These are phyloP conservation scores for Pseudoscleropodium purum DNA, from an alignment of 225 moss, liverwort and hornwort genomes.

Conservation along the genomic window DNA sequence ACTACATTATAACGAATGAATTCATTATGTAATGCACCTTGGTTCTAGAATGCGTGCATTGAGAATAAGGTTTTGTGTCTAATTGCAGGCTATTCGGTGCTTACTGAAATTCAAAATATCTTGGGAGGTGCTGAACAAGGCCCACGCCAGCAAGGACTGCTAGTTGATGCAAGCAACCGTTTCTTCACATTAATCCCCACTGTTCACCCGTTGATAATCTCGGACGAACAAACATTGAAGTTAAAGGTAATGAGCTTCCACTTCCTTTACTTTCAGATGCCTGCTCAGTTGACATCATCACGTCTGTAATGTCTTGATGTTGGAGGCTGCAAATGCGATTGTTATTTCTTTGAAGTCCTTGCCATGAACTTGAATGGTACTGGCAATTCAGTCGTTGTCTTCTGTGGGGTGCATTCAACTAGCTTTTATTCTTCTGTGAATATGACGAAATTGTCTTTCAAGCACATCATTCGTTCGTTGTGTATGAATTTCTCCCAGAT, in stretches of 20 bases:
- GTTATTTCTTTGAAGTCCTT: not conserved
- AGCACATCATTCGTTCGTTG: not conserved
- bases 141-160: conserved; percentile 52
- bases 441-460: not conserved
- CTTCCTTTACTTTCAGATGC: not conserved
- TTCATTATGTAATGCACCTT: not conserved
- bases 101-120: conserved; percentile 90
- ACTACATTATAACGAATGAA: not conserved
- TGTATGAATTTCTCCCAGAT: conserved; percentile 40
- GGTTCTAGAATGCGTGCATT: not conserved
- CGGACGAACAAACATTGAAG: conserved; percentile 46
- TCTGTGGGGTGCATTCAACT: not conserved
- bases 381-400: not conserved
- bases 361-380: not conserved
- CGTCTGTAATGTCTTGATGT: not conserved
- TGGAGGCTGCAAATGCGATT: not conserved
- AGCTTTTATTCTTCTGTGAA: not conserved
- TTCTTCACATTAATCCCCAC: conserved; percentile 95
- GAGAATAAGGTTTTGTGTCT: not conserved
- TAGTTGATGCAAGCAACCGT: conserved; percentile 92
- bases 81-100: conserved; percentile 76
- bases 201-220: conserved; percentile 72
- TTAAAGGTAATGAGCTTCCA: conserved; percentile 52
- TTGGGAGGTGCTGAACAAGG: conserved; percentile 28
- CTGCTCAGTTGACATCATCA: not conserved